Evolutionary conservation across 2,329 filamentous ascomycete genomes (phyloP), one percentile per base, ranked within the genome.

Genomic region (Colletotrichum ledebouriae): DNA sequence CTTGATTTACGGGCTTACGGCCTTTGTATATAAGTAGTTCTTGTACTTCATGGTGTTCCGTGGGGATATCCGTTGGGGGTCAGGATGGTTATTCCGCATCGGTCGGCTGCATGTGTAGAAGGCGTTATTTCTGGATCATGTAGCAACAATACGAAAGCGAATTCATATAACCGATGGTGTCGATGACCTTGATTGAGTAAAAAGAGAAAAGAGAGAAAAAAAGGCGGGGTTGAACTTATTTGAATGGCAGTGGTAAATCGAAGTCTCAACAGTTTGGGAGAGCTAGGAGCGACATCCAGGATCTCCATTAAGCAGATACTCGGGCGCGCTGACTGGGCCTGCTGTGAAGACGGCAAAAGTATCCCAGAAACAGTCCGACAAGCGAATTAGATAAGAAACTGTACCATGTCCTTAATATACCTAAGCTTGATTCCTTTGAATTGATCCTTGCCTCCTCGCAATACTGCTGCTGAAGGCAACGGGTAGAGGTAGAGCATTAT

Each of bases 61-160:
- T 63, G 67, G 67, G 67, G 57, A 63, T 61, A 53, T 67, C 57
- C 63, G 67, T 47, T 39, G 63, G 42, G 63, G 42, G 58, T 53
- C 57, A 53, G 44, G 57, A 52, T 55, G 53, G 46, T 37, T 20
- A 62, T 63, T 67, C 46, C 44, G 63, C 61, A 69, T 63, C 52
- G 63, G 57, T 41, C 50, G 63, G 63, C 46, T 62, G 67, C 67
- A 69, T 69, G 39, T 52, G n/a, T 41, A 52, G 52, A 7, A 15
- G 63, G 63, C 46, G 57, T 67, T 62, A 29, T 46, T 9, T 49
- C 41, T 56, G 20, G 47, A 42, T 39, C 34, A 69, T 60, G 39
- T 13, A n/a, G 37, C 15, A 56, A 37, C 15, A 59, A 59, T 42
- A 10, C 39, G 34, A 56, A 60, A 33, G 22, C 3, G 22, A 17